Base-by-base conservation (phyloP, 768 basidiomycete species). In the Podaxis rugospora region DNA sequence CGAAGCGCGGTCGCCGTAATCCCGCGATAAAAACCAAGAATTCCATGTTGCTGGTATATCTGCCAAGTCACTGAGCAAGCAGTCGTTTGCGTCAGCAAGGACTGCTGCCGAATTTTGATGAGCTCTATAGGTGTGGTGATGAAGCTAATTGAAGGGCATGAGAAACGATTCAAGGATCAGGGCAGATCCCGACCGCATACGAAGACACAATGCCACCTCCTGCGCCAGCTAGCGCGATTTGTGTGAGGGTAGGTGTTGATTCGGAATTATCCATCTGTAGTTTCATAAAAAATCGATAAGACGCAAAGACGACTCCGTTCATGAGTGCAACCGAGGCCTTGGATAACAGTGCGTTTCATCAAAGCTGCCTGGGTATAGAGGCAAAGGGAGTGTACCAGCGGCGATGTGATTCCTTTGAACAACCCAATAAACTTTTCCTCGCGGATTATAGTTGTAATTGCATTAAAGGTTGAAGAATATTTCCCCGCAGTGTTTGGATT, bases 281-380 rank as follows among this genome's bases (percentile, higher is more conserved):
- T 51, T 84, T 83, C 77, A 93, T 84, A 55, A 95, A 80, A 68
- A 90, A 85, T 21, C 87, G 84, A 75, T 96, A 96, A 0, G 88
- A 86, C 0, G 92, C 83, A 71, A 97, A 96, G 3, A 95, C 85
- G 14, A 93, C 76, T 11, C 94, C 93, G 67, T 95, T 97, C 78
- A 93, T 81, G 1, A 90, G 74, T 0, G 91, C 90, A 23, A 83
- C 82, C 2, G 86, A 83, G 1, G 84, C 80, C 91, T 92, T 51
- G 36, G 18, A 32, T 25, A 47, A 16, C 40, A n/a, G 13, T 11
- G 55, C 16, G 16, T 27, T 18, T 39, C 27, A 39, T 39, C 36
- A 57, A 37, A 50, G 23, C n/a, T 27, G 18, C 10, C 28, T 5
- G 14, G 16, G 40, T 50, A 28, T 23, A 4, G 23, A 36, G 18